A percentile compares a stretch with the other conserved stretches of the same genome.
These are phyloP conservation scores for Rhynchosporium graminicola DNA, from an alignment of 2,329 filamentous ascomycete species.

Conservation along the genomic window DNA sequence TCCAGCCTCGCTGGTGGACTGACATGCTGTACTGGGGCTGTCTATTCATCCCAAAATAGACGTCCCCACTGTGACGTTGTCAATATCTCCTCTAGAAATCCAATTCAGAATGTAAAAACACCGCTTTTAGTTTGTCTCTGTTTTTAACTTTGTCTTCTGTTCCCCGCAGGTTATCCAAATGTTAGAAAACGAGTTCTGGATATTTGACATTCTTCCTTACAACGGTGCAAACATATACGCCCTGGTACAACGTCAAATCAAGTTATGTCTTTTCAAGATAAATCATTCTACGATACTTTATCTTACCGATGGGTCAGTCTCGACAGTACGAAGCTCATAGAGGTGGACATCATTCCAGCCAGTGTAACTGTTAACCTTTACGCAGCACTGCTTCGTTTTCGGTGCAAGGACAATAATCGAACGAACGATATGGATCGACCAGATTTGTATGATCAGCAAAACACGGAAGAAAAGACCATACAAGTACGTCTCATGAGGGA, in stretches of 20 bases:
- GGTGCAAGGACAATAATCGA: background rate
- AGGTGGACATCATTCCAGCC: background rate
- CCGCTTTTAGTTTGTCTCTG: too few relatives aligned
- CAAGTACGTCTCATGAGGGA: constrained; percentile 3
- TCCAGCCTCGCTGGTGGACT: too few relatives aligned
- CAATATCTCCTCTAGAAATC: too few relatives aligned
- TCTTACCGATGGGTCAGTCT: constrained; percentile 4
- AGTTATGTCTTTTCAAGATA: background rate
- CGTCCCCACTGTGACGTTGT: too few relatives aligned
- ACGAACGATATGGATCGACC: constrained; percentile 1
- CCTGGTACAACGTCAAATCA: background rate
- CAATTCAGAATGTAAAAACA: too few relatives aligned
- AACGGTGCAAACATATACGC: background rate
- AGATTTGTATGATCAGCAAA: background rate
- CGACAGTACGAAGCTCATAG: background rate
- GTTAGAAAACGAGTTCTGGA: background rate
- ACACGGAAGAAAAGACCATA: background rate
- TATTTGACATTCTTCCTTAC: constrained; percentile 1
- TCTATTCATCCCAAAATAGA: too few relatives aligned
- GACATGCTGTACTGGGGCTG: too few relatives aligned
- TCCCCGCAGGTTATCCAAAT: background rate
- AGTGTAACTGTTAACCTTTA: background rate
- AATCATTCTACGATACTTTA: background rate
- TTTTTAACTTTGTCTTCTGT: background rate
- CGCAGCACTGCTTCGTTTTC: background rate